Conservation (phyloP, 2,329 filamentous ascomycete genomes). For the Cladosporium phlei region DNA sequence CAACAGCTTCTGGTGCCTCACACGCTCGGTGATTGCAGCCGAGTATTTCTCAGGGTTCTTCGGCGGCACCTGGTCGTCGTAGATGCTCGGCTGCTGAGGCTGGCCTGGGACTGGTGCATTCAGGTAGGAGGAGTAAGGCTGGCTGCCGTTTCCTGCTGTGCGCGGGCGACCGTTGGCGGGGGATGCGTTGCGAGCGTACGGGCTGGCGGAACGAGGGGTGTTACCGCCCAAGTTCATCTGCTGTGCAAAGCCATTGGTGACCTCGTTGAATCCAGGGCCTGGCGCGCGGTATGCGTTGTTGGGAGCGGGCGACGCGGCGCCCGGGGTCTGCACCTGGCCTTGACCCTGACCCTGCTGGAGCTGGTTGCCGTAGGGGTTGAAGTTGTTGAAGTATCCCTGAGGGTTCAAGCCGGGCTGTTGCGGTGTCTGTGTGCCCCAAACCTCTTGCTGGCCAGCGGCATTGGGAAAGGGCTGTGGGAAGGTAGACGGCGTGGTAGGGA, state of each 20-base stretch:
- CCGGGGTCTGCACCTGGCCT: constrained; percentile 32
- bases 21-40: constrained; percentile 73
- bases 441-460: constrained; percentile 57
- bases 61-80: constrained; percentile 67
- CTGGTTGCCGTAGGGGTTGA: constrained; percentile 34
- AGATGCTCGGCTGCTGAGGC: constrained; percentile 33
- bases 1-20: constrained; percentile 60
- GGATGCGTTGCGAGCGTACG: constrained; percentile 65
- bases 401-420: constrained; percentile 37
- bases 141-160: constrained; percentile 67
- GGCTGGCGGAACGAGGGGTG: constrained; percentile 59
- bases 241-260: constrained; percentile 84
- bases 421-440: constrained; percentile 48
- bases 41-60: constrained; percentile 80
- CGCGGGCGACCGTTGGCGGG: constrained; percentile 64
- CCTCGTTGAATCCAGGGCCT: constrained; percentile 62
- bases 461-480: constrained; percentile 81
- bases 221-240: constrained; percentile 84
- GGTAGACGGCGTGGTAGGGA: constrained; percentile 77
- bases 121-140: constrained; percentile 59
- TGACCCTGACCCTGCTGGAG: constrained; percentile 46
- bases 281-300: constrained; percentile 52
- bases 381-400: constrained; percentile 49
- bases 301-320: constrained; percentile 35
- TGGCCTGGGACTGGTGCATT: constrained; percentile 58